These are phyloP conservation scores for Trichosporon sp. DNA, from an alignment of 1,284 basidiomycete genomes.

Conservation along the genomic window DNA sequence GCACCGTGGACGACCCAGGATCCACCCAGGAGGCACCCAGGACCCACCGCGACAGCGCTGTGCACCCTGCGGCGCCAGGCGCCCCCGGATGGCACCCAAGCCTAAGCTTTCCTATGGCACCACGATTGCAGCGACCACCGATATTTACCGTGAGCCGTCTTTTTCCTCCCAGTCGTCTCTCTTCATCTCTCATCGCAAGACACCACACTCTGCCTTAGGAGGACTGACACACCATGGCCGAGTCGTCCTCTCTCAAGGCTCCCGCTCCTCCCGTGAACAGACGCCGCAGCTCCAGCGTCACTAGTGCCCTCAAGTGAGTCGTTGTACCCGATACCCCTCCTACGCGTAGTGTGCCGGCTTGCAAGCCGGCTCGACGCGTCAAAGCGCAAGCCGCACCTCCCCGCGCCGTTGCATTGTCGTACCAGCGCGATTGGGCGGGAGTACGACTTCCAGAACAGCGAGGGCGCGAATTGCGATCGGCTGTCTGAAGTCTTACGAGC, in stretches of 20 bases:
- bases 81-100: conserved; percentile 7
- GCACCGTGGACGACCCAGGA: neutral
- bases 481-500: neutral
- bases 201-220: neutral
- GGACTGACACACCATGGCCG: neutral
- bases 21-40: too few species aligned
- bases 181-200: too few species aligned
- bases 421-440: neutral
- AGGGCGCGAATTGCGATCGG: neutral
- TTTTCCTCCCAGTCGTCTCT: neutral
- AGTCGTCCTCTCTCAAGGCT: conserved; percentile 8
- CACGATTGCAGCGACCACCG: neutral
- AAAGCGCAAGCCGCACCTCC: conserved; percentile 6
- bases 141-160: conserved; percentile 3
- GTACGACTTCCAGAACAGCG: neutral
- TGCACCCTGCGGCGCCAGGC: neutral
- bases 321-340: neutral
- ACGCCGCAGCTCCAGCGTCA: conserved; percentile 47
- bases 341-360: neutral
- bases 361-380: conserved; percentile 4
- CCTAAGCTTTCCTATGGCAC: neutral
- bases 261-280: conserved; percentile 25
- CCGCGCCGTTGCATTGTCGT: neutral
- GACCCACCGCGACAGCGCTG: neutral
- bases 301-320: conserved; percentile 46